phyloP scores from a whole-genome alignment of 768 basidiomycete genomes.

The Megacollybia marginata region DNA sequence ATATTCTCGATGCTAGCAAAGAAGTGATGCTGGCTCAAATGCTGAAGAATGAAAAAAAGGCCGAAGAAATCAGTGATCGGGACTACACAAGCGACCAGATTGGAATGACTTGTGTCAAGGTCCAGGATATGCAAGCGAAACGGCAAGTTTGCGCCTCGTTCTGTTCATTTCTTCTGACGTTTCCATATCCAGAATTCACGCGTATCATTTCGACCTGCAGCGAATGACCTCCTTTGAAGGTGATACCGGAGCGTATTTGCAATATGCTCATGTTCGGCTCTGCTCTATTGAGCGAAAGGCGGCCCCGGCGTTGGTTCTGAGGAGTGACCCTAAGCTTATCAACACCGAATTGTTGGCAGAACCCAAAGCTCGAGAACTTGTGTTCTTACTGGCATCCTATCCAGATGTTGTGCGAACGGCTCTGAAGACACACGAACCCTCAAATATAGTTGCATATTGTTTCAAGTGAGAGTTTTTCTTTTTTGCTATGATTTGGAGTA shows the following conservation, averaged over 20 bases:
- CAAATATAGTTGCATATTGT: slow-evolving; percentile 31
- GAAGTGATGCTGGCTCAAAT: slow-evolving; percentile 48
- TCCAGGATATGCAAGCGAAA: slow-evolving; percentile 7
- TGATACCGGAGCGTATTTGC: slow-evolving; percentile 41
- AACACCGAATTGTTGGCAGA: slow-evolving; percentile 30
- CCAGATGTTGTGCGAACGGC: slow-evolving; percentile 36
- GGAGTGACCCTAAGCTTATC: slow-evolving; percentile 22
- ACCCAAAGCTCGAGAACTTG: slow-evolving; percentile 34
- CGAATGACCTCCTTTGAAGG: slow-evolving; percentile 47
- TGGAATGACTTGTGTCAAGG: slow-evolving; percentile 65
- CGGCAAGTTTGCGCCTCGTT: not conserved
- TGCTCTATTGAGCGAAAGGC: slow-evolving; percentile 39
- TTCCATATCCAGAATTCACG: not conserved
- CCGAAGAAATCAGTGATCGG: slow-evolving; percentile 59
- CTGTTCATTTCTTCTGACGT: not conserved
- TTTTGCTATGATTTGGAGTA: not conserved
- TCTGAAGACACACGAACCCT: slow-evolving; percentile 30
- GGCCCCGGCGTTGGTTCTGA: slow-evolving; percentile 24
- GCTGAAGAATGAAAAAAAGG: slow-evolving; percentile 61
- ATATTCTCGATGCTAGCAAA: slow-evolving; percentile 40
- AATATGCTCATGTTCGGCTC: slow-evolving; percentile 47
- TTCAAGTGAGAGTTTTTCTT: not conserved
- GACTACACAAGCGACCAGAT: slow-evolving; percentile 50
- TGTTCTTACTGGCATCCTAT: slow-evolving; percentile 34
- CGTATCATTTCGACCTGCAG: slow-evolving; percentile 39